phyloP scores from a whole-genome alignment of 768 basidiomycete species.

The Fistulinella prunicolor region DNA sequence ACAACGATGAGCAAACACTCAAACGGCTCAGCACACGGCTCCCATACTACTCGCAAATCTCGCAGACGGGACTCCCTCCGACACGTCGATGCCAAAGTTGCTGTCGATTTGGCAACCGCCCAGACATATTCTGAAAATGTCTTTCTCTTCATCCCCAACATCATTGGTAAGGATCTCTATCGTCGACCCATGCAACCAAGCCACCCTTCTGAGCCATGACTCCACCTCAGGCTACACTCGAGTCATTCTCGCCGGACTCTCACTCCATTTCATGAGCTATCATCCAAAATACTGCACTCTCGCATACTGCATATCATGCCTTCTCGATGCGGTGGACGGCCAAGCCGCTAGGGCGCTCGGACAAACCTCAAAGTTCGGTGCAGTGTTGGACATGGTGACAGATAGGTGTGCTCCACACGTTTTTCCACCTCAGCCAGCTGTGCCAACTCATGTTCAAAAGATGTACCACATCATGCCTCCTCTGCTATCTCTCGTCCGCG shows the following conservation, averaged over 20 bases:
- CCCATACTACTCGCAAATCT: constrained; percentile 23
- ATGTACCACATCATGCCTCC: constrained; percentile 92
- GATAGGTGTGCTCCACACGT: constrained; percentile 66
- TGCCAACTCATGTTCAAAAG: constrained; percentile 39
- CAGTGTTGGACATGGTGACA: constrained; percentile 98
- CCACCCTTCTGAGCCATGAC: constrained; percentile 1
- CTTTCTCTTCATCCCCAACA: constrained; percentile 94
- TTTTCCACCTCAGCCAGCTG: background rate
- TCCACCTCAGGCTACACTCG: constrained; percentile 73
- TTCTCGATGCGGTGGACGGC: constrained; percentile 95
- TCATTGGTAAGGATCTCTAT: constrained; percentile 71
- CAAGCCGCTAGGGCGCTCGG: constrained; percentile 83
- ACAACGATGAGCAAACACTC: constrained; percentile 23
- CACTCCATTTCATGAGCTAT: constrained; percentile 91
- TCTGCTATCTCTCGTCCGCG: constrained; percentile 89
- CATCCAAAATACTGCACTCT: constrained; percentile 92
- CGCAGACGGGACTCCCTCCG: constrained; percentile 58
- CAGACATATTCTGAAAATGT: constrained; percentile 93
- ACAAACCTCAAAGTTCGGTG: constrained; percentile 95
- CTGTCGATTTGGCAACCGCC: constrained; percentile 82
- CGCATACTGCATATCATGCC: constrained; percentile 84
- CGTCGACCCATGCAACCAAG: background rate
- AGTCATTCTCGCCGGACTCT: constrained; percentile 83
- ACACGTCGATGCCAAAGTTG: constrained; percentile 79
- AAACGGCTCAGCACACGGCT: constrained; percentile 31